Evolutionary conservation across 1,284 basidiomycete genomes (phyloP), one percentile per base, ranked within the genome.

Genomic region (Ustilago tritici): DNA sequence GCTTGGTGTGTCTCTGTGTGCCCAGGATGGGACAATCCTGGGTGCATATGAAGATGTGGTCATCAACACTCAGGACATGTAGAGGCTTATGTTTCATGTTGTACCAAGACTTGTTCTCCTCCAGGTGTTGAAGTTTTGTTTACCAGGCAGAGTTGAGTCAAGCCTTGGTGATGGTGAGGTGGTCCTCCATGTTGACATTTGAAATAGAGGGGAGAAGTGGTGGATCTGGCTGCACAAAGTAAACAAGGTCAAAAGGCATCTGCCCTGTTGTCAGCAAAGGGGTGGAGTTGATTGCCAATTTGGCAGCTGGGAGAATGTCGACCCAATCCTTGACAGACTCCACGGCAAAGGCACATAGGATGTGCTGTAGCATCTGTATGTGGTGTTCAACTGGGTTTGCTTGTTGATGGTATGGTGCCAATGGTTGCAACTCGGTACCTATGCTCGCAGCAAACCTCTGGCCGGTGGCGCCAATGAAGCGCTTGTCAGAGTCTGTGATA

Each of bases 351-450:
- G 52, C 31, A 2, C 7, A 32, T 2, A 54, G 34, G 32, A 54
- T 32, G 1, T 34, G 12, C 36, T 57, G 17, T 9, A 57, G 38
- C 38, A 8, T 54, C 6, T 54, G 23, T 2, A 23, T 58, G 17
- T 47, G 56, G 8, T 5, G 31, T 32, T 58, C 56, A 10, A 47
- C 56, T 31, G 31, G 56, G 56, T 58, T 49, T 4, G 31, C 56
- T n/a, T 56, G 54, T 15, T 56, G 54, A 17, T 56, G 54, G 36
- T 56, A 56, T 4, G 54, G 54, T 1, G 54, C 36, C 3, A 36
- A 56, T 10, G 54, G 54, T 2, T 31, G 54, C 19, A 54, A 10
- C n/a, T 12, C 6, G 5, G 52, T 31, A 1, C 52, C 34, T 2
- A 54, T 35, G 11, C 7, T 11, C 1, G 7, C 4, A 1, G 34